phyloP scores from a whole-genome alignment of 192 early-diverging fungal genomes.

The Physocladia obscura region DNA sequence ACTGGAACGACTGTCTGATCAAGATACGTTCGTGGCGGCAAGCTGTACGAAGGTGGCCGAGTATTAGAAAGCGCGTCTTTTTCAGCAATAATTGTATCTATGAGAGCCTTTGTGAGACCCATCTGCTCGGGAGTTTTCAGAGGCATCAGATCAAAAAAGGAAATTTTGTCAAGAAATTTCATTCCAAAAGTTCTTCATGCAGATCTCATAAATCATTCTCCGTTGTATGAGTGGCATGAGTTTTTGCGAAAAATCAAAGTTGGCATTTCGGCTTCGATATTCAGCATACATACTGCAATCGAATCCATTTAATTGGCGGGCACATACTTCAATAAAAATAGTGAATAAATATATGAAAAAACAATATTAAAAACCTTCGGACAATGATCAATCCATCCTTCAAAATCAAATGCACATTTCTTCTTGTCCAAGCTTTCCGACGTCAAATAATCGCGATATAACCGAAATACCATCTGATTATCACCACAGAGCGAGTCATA shows the following conservation, averaged over 20 bases:
- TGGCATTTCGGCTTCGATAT: constrained; percentile 54
- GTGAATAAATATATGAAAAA: background rate
- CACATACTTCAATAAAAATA: constrained; percentile 54
- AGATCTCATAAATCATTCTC: constrained; percentile 77
- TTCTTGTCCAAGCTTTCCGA: constrained; percentile 74
- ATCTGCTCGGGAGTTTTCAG: constrained; percentile 14
- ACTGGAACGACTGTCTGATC: constrained; percentile 54
- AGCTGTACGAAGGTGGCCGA: constrained; percentile 22
- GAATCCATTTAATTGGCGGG: constrained; percentile 84
- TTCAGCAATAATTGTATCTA: constrained; percentile 2
- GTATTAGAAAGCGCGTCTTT: background rate
- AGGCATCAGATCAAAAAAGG: too few species aligned
- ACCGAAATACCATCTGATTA: constrained; percentile 51
- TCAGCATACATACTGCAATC: constrained; percentile 96
- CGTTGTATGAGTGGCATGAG: constrained; percentile 71
- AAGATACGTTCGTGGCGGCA: constrained; percentile 50
- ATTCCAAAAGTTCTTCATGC: background rate
- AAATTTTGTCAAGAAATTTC: too few species aligned
- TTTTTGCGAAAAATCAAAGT: constrained; percentile 71
- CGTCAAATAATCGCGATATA: constrained; percentile 66
- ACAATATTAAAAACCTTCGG: constrained; percentile 39
- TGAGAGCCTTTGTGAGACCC: background rate
- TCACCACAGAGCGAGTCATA: constrained; percentile 80
- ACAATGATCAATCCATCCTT: constrained; percentile 66
- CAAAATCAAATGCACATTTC: constrained; percentile 55